These are phyloP conservation scores for Macrolepiota fuliginosa DNA, from an alignment of 768 basidiomycete species.

Conservation along the genomic window DNA sequence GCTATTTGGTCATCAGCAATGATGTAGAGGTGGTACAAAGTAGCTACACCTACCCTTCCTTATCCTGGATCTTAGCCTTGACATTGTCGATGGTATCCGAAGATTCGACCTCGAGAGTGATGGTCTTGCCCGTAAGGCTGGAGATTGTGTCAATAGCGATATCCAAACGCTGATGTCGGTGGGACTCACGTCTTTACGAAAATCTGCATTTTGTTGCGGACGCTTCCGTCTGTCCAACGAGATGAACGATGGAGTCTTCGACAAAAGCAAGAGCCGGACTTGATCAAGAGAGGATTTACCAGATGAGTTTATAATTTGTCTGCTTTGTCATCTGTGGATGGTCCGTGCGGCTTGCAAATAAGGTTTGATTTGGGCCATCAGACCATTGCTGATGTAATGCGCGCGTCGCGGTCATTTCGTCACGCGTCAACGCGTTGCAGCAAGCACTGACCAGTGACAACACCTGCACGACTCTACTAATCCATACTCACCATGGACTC, in stretches of 20 bases:
- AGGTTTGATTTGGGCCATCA: constrained; percentile 24
- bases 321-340: constrained; percentile 43
- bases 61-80: constrained; percentile 97
- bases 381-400: constrained; percentile 15
- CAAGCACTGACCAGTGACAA: background rate
- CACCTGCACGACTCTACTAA: background rate
- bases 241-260: constrained; percentile 89
- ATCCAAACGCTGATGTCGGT: background rate
- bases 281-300: constrained; percentile 19
- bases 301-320: constrained; percentile 20
- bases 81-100: constrained; percentile 98
- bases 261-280: constrained; percentile 69
- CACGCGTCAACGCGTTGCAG: constrained; percentile 16
- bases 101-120: constrained; percentile 97
- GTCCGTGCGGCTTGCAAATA: constrained; percentile 35
- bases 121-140: constrained; percentile 98
- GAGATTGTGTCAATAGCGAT: constrained; percentile 7
- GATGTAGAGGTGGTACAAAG: background rate
- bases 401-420: constrained; percentile 15
- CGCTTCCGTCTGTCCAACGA: constrained; percentile 90
- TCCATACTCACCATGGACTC: constrained; percentile 45
- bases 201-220: constrained; percentile 85
- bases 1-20: constrained; percentile 32
- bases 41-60: constrained; percentile 74
- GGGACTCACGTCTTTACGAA: constrained; percentile 90